A percentile compares a stretch with the other conserved stretches of the same genome.
These are phyloP conservation scores for Hyphopichia wangnamkhiaoensis DNA, from an alignment of 1,139 yeast genomes.

Conservation along the genomic window DNA sequence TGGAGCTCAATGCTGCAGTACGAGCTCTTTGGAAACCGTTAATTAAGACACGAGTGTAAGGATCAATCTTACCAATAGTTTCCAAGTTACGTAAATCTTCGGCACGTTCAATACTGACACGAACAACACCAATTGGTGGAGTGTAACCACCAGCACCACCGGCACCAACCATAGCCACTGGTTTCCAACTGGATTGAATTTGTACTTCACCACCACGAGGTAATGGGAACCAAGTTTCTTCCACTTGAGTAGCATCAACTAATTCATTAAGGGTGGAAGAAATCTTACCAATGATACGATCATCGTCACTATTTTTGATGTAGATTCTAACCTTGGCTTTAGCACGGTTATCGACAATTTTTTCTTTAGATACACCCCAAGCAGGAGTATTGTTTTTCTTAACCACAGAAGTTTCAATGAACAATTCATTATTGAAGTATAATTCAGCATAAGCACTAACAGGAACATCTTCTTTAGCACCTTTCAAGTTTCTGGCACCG, in stretches of 20 bases:
- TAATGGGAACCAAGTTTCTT: slow-evolving; percentile 73
- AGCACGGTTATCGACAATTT: slow-evolving; percentile 73
- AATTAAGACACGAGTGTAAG: slow-evolving; percentile 78
- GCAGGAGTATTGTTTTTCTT: slow-evolving; percentile 69
- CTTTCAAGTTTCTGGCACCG: slow-evolving; percentile 54
- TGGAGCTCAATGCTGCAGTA: slow-evolving; percentile 68
- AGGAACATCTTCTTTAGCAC: slow-evolving; percentile 37
- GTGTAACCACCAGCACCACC: slow-evolving; percentile 78
- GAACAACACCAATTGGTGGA: slow-evolving; percentile 89
- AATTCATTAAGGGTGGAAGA: slow-evolving; percentile 68
- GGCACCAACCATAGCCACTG: slow-evolving; percentile 69
- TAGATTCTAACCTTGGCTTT: slow-evolving; percentile 66
- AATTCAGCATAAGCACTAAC: slow-evolving; percentile 73
- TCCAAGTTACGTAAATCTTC: slow-evolving; percentile 79
- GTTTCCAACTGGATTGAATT: slow-evolving; percentile 77
- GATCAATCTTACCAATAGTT: slow-evolving; percentile 70
- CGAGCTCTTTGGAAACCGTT: slow-evolving; percentile 78
- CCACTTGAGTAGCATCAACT: slow-evolving; percentile 76
- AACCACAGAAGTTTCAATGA: slow-evolving; percentile 55
- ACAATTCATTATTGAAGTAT: slow-evolving; percentile 59
- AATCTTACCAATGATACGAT: slow-evolving; percentile 60
- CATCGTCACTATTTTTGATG: slow-evolving; percentile 61
- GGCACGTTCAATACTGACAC: slow-evolving; percentile 73
- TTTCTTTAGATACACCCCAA: slow-evolving; percentile 68
- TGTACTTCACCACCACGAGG: slow-evolving; percentile 72